Conservation (phyloP, 2,329 filamentous ascomycete species). For the Clarireedia hainanense region DNA sequence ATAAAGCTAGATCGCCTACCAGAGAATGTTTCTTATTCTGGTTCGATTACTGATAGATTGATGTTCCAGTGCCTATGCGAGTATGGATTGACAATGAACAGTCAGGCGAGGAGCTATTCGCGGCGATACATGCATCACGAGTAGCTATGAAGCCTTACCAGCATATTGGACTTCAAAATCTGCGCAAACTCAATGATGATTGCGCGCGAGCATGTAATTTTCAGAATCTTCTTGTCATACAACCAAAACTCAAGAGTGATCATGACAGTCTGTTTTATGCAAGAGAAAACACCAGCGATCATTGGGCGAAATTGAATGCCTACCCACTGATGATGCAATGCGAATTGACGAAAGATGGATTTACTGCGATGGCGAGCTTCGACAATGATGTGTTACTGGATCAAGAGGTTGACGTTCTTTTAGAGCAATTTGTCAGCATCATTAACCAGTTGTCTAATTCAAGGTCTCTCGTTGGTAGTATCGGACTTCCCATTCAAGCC, state of each 20-base stretch:
- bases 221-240: conserved; percentile 8
- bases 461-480: background rate
- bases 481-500: conserved; percentile 12
- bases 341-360: background rate
- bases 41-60: too few species aligned
- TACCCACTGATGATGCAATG: conserved; percentile 16
- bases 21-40: too few species aligned
- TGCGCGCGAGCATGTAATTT: conserved; percentile 5
- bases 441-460: background rate
- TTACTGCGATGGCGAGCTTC: conserved; percentile 11
- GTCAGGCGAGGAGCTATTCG: background rate
- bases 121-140: conserved; percentile 17
- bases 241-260: conserved; percentile 2
- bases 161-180: conserved; percentile 4
- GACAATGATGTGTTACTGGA: conserved; percentile 7
- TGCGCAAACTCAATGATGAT: background rate
- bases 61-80: conserved; percentile 30
- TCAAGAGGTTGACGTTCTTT: conserved; percentile 5
- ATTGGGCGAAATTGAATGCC: conserved; percentile 11
- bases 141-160: conserved; percentile 24
- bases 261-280: background rate
- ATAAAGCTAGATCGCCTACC: too few species aligned
- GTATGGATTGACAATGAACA: conserved; percentile 25
- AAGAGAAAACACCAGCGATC: background rate
- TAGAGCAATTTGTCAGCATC: conserved; percentile 11